Percentiles rank a stretch among this genome's conserved stretches.
Evolutionary conservation across 495 filamentous ascomycete species (phyloP).

Genomic region (Aspergillus cristatus): DNA sequence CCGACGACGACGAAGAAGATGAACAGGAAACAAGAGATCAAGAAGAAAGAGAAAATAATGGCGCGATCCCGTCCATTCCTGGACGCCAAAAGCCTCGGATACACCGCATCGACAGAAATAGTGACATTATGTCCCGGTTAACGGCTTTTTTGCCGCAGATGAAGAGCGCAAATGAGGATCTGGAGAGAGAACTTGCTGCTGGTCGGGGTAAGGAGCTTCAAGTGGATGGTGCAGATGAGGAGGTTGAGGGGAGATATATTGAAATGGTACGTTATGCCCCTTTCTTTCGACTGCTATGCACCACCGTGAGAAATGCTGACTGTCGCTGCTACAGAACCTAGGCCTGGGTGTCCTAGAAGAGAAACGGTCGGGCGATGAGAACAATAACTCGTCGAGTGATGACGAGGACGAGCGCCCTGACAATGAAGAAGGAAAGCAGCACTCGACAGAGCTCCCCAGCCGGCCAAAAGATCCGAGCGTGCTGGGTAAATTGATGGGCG

Average conservation of each 20-base stretch:
- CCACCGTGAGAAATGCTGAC: neutral
- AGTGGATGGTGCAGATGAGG: slow-evolving; percentile 28
- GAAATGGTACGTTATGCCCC: slow-evolving; percentile 35
- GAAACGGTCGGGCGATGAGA: slow-evolving; percentile 20
- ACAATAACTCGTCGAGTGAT: slow-evolving; percentile 5
- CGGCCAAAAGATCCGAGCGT: slow-evolving; percentile 21
- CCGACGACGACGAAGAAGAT: slow-evolving; percentile 19
- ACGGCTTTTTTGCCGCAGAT: slow-evolving; percentile 39
- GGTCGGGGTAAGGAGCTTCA: slow-evolving; percentile 24
- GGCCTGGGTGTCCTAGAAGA: slow-evolving; percentile 46
- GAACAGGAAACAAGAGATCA: slow-evolving; percentile 8
- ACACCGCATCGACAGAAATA: slow-evolving; percentile 16
- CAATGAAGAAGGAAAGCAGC: slow-evolving; percentile 5
- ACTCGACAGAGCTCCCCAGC: slow-evolving; percentile 2
- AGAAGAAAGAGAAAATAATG: neutral
- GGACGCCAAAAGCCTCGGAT: slow-evolving; percentile 30
- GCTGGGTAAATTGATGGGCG: slow-evolving; percentile 33
- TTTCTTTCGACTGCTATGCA: slow-evolving; percentile 1
- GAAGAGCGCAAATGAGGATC: slow-evolving; percentile 37
- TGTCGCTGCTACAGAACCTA: slow-evolving; percentile 27
- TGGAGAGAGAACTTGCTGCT: slow-evolving; percentile 32
- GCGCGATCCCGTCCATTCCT: slow-evolving; percentile 7
- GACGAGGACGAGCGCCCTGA: slow-evolving; percentile 12
- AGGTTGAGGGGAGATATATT: slow-evolving; percentile 34
- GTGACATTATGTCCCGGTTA: slow-evolving; percentile 29